phyloP scores from a whole-genome alignment of 2,329 filamentous ascomycete species.

The Fusarium sp. region DNA sequence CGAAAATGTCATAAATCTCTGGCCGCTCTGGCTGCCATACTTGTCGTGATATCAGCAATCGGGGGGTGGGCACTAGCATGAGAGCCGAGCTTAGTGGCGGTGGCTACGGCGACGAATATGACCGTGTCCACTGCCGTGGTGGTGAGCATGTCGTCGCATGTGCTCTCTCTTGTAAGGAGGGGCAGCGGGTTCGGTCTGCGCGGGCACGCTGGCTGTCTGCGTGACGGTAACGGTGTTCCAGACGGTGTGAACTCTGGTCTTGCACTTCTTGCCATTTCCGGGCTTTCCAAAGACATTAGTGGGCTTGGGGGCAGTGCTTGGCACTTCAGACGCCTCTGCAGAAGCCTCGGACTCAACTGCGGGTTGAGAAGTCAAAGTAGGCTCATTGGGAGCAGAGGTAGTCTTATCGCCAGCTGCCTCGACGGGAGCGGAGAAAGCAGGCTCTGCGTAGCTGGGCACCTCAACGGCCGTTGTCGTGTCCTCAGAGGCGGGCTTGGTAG shows the following conservation, averaged over 20 bases:
- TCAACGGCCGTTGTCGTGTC: conserved; percentile 22
- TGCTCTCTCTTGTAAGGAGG: conserved; percentile 39
- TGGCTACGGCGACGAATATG: conserved; percentile 43
- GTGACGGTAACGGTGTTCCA: conserved; percentile 59
- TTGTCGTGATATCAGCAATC: conserved; percentile 25
- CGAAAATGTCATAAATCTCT: conserved; percentile 15
- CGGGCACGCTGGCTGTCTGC: conserved; percentile 36
- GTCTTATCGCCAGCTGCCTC: conserved; percentile 7
- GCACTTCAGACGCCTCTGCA: conserved; percentile 18
- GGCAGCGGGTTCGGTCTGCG: conserved; percentile 23
- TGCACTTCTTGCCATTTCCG: conserved; percentile 40
- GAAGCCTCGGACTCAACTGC: conserved; percentile 31
- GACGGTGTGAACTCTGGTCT: conserved; percentile 50
- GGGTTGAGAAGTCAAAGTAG: conserved; percentile 19
- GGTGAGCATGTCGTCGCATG: conserved; percentile 50
- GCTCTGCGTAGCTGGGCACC: conserved; percentile 19
- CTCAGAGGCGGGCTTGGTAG: conserved; percentile 17
- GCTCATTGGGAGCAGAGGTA: conserved; percentile 6
- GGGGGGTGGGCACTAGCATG: conserved; percentile 5
- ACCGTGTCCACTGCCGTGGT: conserved; percentile 44
- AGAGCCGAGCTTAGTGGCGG: conserved; percentile 37
- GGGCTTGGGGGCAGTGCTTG: conserved; percentile 27
- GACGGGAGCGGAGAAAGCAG: conserved; percentile 11
- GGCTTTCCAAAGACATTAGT: conserved; percentile 28
- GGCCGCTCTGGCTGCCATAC: conserved; percentile 4